Conservation (phyloP, 257 asterid species). For the Ehretia macrophylla region DNA sequence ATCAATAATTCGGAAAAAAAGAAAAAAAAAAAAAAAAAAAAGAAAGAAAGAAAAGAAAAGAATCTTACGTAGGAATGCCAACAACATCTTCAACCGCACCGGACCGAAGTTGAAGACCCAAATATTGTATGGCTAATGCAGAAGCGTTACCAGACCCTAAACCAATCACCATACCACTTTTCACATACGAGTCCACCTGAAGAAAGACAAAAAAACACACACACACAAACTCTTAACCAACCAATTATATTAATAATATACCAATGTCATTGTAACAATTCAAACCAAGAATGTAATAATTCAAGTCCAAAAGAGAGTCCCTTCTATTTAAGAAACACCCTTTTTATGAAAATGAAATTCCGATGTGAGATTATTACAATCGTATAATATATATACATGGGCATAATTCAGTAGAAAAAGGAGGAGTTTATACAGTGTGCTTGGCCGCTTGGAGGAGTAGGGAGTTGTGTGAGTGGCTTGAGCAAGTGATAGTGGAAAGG, state of each 20-base stretch:
- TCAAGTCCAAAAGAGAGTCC: no score
- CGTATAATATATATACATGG: background rate
- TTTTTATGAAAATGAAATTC: background rate
- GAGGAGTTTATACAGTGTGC: slow-evolving; percentile 38
- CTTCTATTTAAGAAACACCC: no score
- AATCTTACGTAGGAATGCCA: slow-evolving; percentile 59
- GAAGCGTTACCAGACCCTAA: slow-evolving; percentile 76
- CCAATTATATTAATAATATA: background rate
- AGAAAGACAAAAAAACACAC: slow-evolving; percentile 5
- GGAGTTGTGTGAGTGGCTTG: slow-evolving; percentile 36
- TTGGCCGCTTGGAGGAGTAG: slow-evolving; percentile 54
- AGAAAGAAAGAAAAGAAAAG: background rate
- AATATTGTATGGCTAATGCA: slow-evolving; percentile 55
- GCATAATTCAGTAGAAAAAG: background rate
- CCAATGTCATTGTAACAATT: no score
- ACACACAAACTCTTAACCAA: slow-evolving; percentile 4
- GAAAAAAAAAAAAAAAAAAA: background rate
- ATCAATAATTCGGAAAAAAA: no score
- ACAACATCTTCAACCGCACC: slow-evolving; percentile 49
- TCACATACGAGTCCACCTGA: slow-evolving; percentile 69
- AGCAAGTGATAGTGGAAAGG: slow-evolving; percentile 24
- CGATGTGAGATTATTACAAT: no score
- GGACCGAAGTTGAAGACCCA: slow-evolving; percentile 62
- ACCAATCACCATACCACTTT: slow-evolving; percentile 72
- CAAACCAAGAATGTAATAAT: no score